These are phyloP conservation scores for Thielaviopsis populi DNA, from an alignment of 2,329 filamentous ascomycete species.

Conservation along the genomic window DNA sequence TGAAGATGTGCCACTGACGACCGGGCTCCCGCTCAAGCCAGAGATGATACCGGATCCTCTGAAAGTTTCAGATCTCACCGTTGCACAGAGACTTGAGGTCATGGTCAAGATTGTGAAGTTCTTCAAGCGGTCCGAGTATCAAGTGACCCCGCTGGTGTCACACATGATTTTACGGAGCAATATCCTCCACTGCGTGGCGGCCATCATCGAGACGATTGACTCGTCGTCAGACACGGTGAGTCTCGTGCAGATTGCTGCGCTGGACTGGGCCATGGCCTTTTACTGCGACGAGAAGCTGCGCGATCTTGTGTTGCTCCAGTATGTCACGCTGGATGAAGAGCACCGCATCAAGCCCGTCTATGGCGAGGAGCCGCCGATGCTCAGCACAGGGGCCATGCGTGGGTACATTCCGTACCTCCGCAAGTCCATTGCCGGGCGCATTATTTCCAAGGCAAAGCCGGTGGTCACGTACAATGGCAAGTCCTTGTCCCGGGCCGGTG, in stretches of 20 bases:
- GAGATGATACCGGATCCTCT: neutral
- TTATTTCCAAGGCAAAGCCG: slow-evolving; percentile 3
- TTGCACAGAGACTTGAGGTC: neutral
- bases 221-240: neutral
- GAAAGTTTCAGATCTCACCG: neutral
- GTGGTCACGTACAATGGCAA: neutral
- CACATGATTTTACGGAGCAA: slow-evolving; percentile 6
- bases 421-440: neutral
- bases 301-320: neutral
- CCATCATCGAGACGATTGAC: slow-evolving; percentile 3
- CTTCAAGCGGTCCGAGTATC: neutral
- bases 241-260: neutral
- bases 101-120: slow-evolving; percentile 5
- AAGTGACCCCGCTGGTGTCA: neutral
- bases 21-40: neutral
- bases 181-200: neutral
- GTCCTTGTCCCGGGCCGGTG: neutral
- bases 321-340: neutral
- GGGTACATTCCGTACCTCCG: neutral
- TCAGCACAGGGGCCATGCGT: neutral
- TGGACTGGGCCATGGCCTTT: neutral
- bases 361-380: neutral
- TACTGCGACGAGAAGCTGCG: neutral
- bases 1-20: neutral
- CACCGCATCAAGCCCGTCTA: neutral